phyloP scores from a whole-genome alignment of 2,329 filamentous ascomycete species.

The Chaetomiaceae sp. region DNA sequence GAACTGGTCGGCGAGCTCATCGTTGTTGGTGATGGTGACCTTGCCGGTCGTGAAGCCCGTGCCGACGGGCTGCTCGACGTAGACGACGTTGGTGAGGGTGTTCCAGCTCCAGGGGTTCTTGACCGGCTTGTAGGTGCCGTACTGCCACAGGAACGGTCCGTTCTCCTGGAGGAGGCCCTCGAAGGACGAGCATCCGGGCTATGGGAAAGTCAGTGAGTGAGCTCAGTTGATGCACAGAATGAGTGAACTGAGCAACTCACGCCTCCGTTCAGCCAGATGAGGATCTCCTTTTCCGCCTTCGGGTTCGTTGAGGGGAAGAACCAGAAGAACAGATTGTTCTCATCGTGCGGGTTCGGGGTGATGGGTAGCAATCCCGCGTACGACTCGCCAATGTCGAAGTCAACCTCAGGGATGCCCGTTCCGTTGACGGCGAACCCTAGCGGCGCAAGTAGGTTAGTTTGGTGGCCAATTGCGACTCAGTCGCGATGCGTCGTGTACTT shows the following conservation, averaged over 20 bases:
- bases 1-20: slow-evolving; percentile 65
- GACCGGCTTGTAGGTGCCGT: slow-evolving; percentile 60
- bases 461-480: not conserved
- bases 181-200: slow-evolving; percentile 56
- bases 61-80: slow-evolving; percentile 61
- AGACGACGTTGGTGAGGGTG: slow-evolving; percentile 70
- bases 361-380: slow-evolving; percentile 60
- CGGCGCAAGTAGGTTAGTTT: not conserved
- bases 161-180: slow-evolving; percentile 71
- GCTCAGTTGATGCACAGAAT: not conserved
- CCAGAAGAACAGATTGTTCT: slow-evolving; percentile 56
- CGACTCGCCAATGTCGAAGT: slow-evolving; percentile 61
- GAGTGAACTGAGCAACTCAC: slow-evolving; percentile 33
- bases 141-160: slow-evolving; percentile 65
- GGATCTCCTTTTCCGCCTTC: slow-evolving; percentile 48
- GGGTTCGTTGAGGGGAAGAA: slow-evolving; percentile 55
- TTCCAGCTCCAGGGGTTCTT: slow-evolving; percentile 68
- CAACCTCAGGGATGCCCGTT: slow-evolving; percentile 57
- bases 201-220: slow-evolving; percentile 1
- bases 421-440: slow-evolving; percentile 63
- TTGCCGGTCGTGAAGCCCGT: slow-evolving; percentile 65
- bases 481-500: not conserved
- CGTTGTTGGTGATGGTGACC: slow-evolving; percentile 57
- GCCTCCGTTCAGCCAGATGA: slow-evolving; percentile 56
- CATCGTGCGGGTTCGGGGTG: slow-evolving; percentile 38